Evolutionary conservation across 441 rosid species (phyloP), one percentile per base, ranked within the genome.

Genomic region (Viola pubescens): DNA sequence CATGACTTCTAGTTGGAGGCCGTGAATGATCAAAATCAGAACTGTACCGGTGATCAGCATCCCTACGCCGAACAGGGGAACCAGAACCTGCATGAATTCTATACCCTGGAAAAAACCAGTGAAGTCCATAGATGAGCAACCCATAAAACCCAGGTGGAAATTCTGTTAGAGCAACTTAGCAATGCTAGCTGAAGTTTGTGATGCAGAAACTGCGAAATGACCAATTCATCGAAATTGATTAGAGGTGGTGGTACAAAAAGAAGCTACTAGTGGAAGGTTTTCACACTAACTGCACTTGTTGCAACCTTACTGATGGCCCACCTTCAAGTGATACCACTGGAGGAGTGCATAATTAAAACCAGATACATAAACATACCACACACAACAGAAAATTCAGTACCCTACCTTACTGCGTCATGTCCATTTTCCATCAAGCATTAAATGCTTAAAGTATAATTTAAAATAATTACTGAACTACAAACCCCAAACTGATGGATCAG

Each of bases 61-160:
- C 81, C 74, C 81, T 76, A 53, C 71, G 83, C 54, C 75, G 88
- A 38, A 61, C 55, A 69, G 95, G 95, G 71, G 98, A 82, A 70
- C 74, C 74, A 72, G 95, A 86, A 72, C 87, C 86, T 76, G 84
- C 83, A 68, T 75, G 88, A 70, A 74, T 70, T 76, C 89, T 82
- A 77, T 82, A 77, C 64, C 96, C 96, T 86, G 91, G 71, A 70
- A 66, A 59, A 56, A 72, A 53, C 57, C 75, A 69, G 69, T 26
- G 52, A 62, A 59, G 58, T 57, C 80, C 50, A 69, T 34, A 66
- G 58, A 75, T 73, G 63, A 70, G 70, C 57, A 74, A 64, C 38
- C 59, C 67, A 63, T 46, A 1, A 66, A 38, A 45, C 44, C 13
- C 61, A 46, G 16, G 58, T 37, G 52, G 59, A 74, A 59, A 37